Base-by-base conservation (phyloP, 805 yeast species). In the Metschnikowia colocasiae region DNA sequence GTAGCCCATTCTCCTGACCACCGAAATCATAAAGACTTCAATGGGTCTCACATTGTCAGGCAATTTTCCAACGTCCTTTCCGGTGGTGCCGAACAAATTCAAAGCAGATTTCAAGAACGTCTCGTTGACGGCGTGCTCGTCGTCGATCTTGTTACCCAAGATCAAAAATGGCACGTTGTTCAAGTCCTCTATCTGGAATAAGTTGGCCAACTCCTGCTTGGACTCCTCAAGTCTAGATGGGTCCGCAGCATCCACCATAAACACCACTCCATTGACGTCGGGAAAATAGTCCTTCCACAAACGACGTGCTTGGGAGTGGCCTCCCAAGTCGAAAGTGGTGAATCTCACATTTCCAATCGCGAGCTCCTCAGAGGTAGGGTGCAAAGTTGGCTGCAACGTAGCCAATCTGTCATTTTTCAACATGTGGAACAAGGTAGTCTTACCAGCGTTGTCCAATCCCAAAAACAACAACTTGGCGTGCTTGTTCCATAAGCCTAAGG, bases 281-380 rank as follows among this genome's bases (percentile, higher is more conserved):
- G 99, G 99, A 85, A 94, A 94, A 70, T 94, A 94, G 68, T 94
- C 98, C 67, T 91, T 91, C 99, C 99, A 94, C 64, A 94, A 82
- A 73, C 99, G 89, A 74, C 99, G 91, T 42, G 99, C 98, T 73
- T 92, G 97, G 68, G 81, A 85, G 75, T 94, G 99, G 37, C 99
- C 99, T 71, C 99, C 99, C 59, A 94, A 79, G 69, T 94, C 99
- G 61, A 94, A 94, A 25, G 99, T 94, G 51, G 99, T 94, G 79
- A 94, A 94, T 68, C 92, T 85, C 53, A 92, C 95, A 59, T 87
- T 85, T 58, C 98, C 99, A 60, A 94, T 94, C 52, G 97, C 91
- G 61, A 94, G 80, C 68, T 94, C 99, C 71, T 94, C 99, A 22
- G 97, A 89, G 16, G 99, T 90, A 62, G 99, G 99, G 69, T 94